Evolutionary conservation across 257 asterid genomes (phyloP).

Genomic region (Solanum pimpinellifolium): DNA sequence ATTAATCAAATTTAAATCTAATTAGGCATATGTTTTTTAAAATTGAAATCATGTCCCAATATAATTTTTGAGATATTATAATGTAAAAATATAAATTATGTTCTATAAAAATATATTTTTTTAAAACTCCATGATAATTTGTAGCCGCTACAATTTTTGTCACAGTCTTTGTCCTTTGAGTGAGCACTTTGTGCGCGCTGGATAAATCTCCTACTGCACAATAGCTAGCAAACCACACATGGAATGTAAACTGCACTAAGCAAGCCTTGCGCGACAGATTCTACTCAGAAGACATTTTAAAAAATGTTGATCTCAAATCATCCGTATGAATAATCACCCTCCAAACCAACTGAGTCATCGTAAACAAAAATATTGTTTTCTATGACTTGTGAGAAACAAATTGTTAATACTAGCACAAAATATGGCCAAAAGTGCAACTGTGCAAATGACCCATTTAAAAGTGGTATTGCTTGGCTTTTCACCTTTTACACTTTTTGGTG

Average conservation of each 20-base stretch:
- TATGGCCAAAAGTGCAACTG: neutral
- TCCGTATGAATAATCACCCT: fast-evolving
- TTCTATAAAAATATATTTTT: neutral
- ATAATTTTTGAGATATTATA: neutral
- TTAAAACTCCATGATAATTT: fast-evolving
- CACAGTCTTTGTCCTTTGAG: no score
- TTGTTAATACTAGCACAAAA: no score
- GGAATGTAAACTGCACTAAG: no score
- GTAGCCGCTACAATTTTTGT: no score
- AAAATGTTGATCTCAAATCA: no score
- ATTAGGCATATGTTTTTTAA: neutral
- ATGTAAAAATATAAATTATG: neutral
- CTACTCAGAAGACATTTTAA: no score
- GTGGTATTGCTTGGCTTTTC: neutral
- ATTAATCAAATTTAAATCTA: neutral
- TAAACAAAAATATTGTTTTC: no score
- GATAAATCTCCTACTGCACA: no score
- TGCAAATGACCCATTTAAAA: neutral
- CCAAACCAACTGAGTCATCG: no score
- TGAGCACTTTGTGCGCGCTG: no score
- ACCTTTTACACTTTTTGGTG: neutral
- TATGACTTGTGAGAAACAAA: neutral
- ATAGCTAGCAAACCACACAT: no score
- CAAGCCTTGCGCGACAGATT: no score
- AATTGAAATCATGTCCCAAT: neutral